Base-by-base conservation (phyloP, 192 early-diverging fungal species). In the Phycomyces blakesleeanus region DNA sequence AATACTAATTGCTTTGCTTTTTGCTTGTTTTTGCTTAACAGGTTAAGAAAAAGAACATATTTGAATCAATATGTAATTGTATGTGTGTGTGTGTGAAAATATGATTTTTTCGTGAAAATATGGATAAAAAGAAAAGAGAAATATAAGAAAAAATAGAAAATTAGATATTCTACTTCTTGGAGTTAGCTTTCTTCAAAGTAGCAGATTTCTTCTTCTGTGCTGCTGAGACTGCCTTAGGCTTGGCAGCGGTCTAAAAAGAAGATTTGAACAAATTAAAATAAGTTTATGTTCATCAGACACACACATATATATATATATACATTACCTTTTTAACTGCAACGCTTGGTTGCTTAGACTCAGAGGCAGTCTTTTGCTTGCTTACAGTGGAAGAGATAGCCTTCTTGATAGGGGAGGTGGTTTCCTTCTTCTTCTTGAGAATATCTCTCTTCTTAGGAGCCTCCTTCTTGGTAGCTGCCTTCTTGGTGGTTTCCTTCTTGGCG, bases 401-500 rank as follows among this genome's bases (percentile, higher is more conserved):
- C 74, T 47, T 76, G 63, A 37, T 66, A 61, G 24, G 66, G 49
- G 29, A 34, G 29, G 29, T 7, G 55, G 79, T 63, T 40, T 71
- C 73, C 57, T 59, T 65, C 66, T 76, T 77, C 59, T 63, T 63
- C 42, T 55, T 63, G 34, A 53, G 53, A 24, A 57, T 77, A 15
- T 73, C 68, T 54, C 72, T 76, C 10, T 72, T 61, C 50, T 79
- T 64, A 25, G 77, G 69, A 44, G 74, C 74, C 37, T 64, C 60
- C 67, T 78, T 82, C 52, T 74, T 77, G 47, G 83, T 59, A 7
- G 59, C 42, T 18, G 63, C 50, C 58, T 66, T 72, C 26, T 59
- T 67, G 10, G 66, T 79, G 57, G 69, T 66, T 27, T 66, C 62
- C 73, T 75, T 80, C 67, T 76, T 77, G 44, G 81, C 66, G n/a